Base-by-base conservation (phyloP, 768 basidiomycete species). In the Rhodosporidiobolus odoratus region DNA sequence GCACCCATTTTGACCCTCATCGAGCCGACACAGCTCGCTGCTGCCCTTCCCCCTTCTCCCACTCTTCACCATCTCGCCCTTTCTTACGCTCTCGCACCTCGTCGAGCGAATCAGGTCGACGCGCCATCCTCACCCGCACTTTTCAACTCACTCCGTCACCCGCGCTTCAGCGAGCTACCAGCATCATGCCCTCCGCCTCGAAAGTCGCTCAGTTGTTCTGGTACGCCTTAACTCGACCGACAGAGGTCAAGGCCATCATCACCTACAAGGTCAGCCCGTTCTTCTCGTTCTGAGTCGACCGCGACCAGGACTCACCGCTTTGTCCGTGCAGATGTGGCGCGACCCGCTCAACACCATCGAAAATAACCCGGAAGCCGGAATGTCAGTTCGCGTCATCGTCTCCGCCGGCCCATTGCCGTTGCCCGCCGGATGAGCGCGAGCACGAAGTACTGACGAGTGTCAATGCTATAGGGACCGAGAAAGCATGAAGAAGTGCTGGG, bases 401-500 rank as follows among this genome's bases (percentile, higher is more conserved):
- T 6, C 16, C 8, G n/a, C 32, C 0, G 35, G 15, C 41, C 16
- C 34, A 19, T 21, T 30, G 25, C 37, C 21, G 10, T 16, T 7
- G 19, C 19, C 40, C 30, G 17, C 32, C 32, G 12, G 3, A 3
- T 3, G 25, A 13, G 40, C 53, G 16, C 6, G 32, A 23, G 37
- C 23, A 47, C 21, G 5, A 41, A 19, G n/a, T 30, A 21, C 47
- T 30, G 41, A 56, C 37, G 32, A 30, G 12, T 10, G 19, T 25
- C 4, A 53, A 15, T 19, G 40, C 15, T 5, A n/a, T 43, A 75
- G 74, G 87, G 87, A 96, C 81, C 83, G 95, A 65, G 78, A 84
- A 47, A 82, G 86, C 15, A 99, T 99, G 95, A 85, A 87, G 65
- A 83, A 86, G 52, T 97, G 93, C 78, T 97, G 93, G 94, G 82